Conservation (phyloP, 768 basidiomycete genomes). For the Boletus rubescentipes region DNA sequence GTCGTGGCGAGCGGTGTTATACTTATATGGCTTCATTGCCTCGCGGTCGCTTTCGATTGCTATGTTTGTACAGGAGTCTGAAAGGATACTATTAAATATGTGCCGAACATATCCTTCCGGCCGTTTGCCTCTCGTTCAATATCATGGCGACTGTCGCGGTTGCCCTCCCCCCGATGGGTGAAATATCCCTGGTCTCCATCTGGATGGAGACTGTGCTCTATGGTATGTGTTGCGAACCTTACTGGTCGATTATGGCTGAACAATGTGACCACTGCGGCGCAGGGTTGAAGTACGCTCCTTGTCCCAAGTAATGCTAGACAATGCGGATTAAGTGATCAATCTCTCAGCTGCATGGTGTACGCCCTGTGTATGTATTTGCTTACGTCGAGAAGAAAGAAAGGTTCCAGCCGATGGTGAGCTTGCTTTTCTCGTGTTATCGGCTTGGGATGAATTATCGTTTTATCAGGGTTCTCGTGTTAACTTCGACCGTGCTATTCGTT, state of each 20-base stretch:
- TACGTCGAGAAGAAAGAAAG: not conserved
- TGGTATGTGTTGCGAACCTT: conserved; percentile 2
- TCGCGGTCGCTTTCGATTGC: not conserved
- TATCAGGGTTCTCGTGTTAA: conserved; percentile 12
- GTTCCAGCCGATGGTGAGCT: conserved; percentile 5
- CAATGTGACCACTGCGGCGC: too few relatives aligned
- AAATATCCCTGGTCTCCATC: conserved; percentile 14
- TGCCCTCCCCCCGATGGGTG: conserved; percentile 9
- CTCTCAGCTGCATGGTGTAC: conserved; percentile 13
- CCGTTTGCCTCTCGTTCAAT: not conserved
- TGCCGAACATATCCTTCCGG: not conserved
- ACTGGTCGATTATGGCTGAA: not conserved
- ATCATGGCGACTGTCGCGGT: not conserved
- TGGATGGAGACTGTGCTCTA: conserved; percentile 20
- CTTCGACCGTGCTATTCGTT: conserved; percentile 13
- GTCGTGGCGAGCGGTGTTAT: not conserved
- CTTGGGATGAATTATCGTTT: not conserved
- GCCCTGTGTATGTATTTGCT: conserved; percentile 16
- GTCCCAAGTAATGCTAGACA: not conserved
- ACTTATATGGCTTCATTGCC: not conserved
- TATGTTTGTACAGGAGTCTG: not conserved
- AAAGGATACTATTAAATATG: conserved; percentile 2
- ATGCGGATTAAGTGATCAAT: not conserved
- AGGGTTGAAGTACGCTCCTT: conserved; percentile 12
- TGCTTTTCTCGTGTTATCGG: too few relatives aligned